Evolutionary conservation across 305 asterid species (phyloP).

Genomic region (Solanum hybrid): DNA sequence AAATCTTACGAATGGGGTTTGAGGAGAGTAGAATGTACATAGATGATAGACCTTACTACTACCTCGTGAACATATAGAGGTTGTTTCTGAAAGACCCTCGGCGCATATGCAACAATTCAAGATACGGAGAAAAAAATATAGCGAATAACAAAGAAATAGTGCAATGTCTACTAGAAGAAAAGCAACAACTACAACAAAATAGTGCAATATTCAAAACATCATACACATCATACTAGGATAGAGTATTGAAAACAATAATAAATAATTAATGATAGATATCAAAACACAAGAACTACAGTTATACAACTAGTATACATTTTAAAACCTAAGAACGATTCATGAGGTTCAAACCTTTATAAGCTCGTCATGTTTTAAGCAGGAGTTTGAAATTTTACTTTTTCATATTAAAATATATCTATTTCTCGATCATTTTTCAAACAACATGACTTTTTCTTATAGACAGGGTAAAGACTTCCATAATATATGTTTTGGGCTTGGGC

Average conservation of each 20-base stretch:
- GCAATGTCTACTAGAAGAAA: background rate
- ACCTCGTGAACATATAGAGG: too few relatives aligned
- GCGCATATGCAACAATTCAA: background rate
- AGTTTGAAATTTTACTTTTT: background rate
- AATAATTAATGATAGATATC: too few relatives aligned
- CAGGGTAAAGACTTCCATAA: background rate
- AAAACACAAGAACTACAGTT: background rate
- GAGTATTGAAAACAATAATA: background rate
- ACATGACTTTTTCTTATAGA: background rate
- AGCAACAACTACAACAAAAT: background rate
- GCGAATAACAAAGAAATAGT: background rate
- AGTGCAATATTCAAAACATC: background rate
- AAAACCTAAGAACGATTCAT: background rate
- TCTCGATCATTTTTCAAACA: background rate
- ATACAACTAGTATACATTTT: background rate
- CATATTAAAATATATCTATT: background rate
- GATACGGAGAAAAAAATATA: background rate
- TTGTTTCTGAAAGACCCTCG: background rate
- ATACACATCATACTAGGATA: background rate
- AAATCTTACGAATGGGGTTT: too few relatives aligned
- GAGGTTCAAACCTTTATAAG: background rate
- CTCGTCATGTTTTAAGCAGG: background rate
- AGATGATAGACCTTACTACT: too few relatives aligned
- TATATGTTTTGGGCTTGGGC: background rate
- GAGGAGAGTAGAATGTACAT: background rate